Percentiles rank a stretch among this genome's conserved stretches.
Evolutionary conservation across 768 basidiomycete genomes (phyloP).

Genomic region (Xerocomus brunneocitrinus): DNA sequence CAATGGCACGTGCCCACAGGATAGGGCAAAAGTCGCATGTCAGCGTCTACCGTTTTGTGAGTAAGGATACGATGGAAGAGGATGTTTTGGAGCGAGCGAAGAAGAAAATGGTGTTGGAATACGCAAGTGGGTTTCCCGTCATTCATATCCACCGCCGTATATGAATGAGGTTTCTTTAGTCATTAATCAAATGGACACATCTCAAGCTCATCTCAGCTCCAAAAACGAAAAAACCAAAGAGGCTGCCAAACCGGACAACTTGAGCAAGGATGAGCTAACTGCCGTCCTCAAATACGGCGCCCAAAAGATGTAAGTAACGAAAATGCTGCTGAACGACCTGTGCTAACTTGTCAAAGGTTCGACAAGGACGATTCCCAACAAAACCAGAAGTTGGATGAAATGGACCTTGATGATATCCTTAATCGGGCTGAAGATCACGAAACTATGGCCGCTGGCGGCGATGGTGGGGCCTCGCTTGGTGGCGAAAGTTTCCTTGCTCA

Average conservation of each 20-base stretch:
- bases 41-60: constrained; percentile 96
- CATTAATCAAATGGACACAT: constrained; percentile 99
- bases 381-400: constrained; percentile 94
- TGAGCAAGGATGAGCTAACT: constrained; percentile 94
- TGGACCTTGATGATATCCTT: constrained; percentile 98
- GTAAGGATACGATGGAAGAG: constrained; percentile 99
- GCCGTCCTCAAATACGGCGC: constrained; percentile 99
- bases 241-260: constrained; percentile 68
- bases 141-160: constrained; percentile 15
- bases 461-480: constrained; percentile 90
- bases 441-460: constrained; percentile 76
- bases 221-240: constrained; percentile 66
- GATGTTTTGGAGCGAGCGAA: constrained; percentile 96
- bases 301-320: constrained; percentile 77
- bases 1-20: constrained; percentile 98
- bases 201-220: constrained; percentile 90
- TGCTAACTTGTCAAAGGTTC: constrained; percentile 54
- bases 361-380: constrained; percentile 94
- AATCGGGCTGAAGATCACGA: constrained; percentile 97
- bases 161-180: constrained; percentile 46
- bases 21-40: constrained; percentile 99
- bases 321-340: background rate
- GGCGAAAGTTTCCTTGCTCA: constrained; percentile 95
- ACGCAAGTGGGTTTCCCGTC: constrained; percentile 76
- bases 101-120: constrained; percentile 99